These are phyloP conservation scores for Hansfordia pulvinata DNA, from an alignment of 2,329 filamentous ascomycete genomes.

Conservation along the genomic window DNA sequence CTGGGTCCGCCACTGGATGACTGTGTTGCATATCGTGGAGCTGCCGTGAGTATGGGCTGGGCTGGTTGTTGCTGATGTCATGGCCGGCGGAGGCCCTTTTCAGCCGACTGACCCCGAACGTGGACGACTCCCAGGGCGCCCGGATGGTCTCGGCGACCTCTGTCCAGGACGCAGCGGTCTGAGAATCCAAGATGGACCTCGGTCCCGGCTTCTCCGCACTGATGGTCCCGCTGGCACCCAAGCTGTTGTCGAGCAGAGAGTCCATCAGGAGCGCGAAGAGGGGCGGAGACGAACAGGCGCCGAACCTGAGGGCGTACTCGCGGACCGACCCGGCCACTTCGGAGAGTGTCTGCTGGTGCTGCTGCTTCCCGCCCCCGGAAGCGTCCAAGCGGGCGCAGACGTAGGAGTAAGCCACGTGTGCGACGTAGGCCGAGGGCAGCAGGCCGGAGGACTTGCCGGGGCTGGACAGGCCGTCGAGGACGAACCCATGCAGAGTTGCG, in stretches of 20 bases:
- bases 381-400: constrained; percentile 6
- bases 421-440: not conserved
- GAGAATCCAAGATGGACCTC: too few relatives aligned
- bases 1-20: too few relatives aligned
- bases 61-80: too few relatives aligned
- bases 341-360: constrained; percentile 2
- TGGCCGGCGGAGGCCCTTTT: too few relatives aligned
- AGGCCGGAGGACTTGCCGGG: not conserved
- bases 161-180: not conserved
- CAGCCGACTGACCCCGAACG: not conserved
- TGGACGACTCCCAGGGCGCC: not conserved
- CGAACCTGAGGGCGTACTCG: constrained; percentile 7
- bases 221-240: not conserved
- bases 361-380: constrained; percentile 3
- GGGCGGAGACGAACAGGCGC: constrained; percentile 7
- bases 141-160: not conserved
- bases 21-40: too few relatives aligned
- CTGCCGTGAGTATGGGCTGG: too few relatives aligned
- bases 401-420: constrained; percentile 1
- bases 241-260: not conserved
- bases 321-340: constrained; percentile 7
- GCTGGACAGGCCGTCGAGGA: not conserved
- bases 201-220: not conserved
- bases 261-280: constrained; percentile 6
- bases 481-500: not conserved